Percentiles rank a stretch among this genome's conserved stretches.
Conservation (phyloP, 1,284 basidiomycete genomes). For the Volvariella surrecta region DNA sequence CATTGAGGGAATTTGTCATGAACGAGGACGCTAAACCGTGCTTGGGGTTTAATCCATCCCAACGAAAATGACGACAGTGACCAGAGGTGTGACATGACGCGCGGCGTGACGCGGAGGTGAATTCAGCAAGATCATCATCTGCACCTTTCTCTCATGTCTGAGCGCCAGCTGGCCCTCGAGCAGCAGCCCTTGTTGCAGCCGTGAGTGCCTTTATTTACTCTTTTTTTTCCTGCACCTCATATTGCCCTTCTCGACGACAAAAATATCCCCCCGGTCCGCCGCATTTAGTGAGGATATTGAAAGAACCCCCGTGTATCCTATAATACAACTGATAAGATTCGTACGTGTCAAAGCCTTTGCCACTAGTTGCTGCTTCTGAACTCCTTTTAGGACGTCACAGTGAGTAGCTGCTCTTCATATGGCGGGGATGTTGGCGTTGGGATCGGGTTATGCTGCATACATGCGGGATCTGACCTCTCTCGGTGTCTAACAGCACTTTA, state of each 20-base stretch:
- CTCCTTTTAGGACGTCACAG: constrained; percentile 66
- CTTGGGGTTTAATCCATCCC: no score
- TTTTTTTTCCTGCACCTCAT: constrained; percentile 1
- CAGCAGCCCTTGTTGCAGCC: constrained; percentile 23
- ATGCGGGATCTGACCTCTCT: background rate
- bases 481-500: constrained; percentile 40
- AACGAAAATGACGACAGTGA: no score
- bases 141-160: constrained; percentile 5
- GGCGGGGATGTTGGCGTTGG: background rate
- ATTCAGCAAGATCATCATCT: background rate
- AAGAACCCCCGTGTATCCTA: constrained; percentile 57
- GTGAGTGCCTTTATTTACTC: constrained; percentile 16
- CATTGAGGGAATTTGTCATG: no score
- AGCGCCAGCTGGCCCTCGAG: constrained; percentile 3
- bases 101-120: no score
- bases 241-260: constrained; percentile 18
- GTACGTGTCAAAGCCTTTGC: constrained; percentile 21
- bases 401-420: constrained; percentile 20
- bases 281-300: constrained; percentile 36
- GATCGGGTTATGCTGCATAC: no score
- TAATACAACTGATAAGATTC: constrained; percentile 59
- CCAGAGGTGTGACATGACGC: no score
- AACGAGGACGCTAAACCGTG: no score
- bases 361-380: constrained; percentile 10
- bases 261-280: background rate